Percentiles rank a stretch among this genome's conserved stretches.
phyloP scores from a whole-genome alignment of 106 monocot genomes.

The Phalaenopsis aphrodite region DNA sequence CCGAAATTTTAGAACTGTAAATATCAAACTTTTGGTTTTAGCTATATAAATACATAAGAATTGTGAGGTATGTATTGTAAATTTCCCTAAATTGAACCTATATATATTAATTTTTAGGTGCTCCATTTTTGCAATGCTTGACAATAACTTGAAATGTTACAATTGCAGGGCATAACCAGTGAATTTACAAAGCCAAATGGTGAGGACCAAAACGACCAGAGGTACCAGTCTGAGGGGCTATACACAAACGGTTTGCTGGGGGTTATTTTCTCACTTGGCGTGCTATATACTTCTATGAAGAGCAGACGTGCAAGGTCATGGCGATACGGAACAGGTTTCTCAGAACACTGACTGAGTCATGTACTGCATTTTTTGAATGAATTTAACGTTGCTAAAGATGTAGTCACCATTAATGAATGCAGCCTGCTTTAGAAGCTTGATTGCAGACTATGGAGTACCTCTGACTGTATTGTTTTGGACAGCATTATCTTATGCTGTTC shows the following conservation, averaged over 20 bases:
- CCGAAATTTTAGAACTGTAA: too few relatives aligned
- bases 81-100: neutral
- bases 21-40: too few relatives aligned
- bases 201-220: constrained; percentile 11
- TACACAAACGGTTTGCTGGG: constrained; percentile 75
- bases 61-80: too few relatives aligned
- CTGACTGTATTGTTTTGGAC: constrained; percentile 86
- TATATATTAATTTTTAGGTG: neutral
- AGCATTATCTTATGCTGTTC: constrained; percentile 56
- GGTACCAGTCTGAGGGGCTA: constrained; percentile 28
- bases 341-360: too few relatives aligned
- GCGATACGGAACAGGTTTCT: constrained; percentile 35
- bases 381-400: too few relatives aligned
- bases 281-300: constrained; percentile 30
- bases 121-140: too few relatives aligned
- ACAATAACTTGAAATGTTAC: too few relatives aligned
- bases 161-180: constrained; percentile 23
- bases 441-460: constrained; percentile 81
- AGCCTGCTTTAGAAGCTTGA: constrained; percentile 65
- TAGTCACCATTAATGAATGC: neutral
- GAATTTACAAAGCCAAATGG: constrained; percentile 37
- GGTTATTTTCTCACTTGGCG: constrained; percentile 59
- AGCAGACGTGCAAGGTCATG: constrained; percentile 36
- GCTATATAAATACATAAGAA: too few relatives aligned
- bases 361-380: too few relatives aligned